Percentiles rank a stretch among this genome's conserved stretches.
These are phyloP conservation scores for Stagonosporopsis chrysanthemi DNA, from an alignment of 2,329 filamentous ascomycete species.

Conservation along the genomic window DNA sequence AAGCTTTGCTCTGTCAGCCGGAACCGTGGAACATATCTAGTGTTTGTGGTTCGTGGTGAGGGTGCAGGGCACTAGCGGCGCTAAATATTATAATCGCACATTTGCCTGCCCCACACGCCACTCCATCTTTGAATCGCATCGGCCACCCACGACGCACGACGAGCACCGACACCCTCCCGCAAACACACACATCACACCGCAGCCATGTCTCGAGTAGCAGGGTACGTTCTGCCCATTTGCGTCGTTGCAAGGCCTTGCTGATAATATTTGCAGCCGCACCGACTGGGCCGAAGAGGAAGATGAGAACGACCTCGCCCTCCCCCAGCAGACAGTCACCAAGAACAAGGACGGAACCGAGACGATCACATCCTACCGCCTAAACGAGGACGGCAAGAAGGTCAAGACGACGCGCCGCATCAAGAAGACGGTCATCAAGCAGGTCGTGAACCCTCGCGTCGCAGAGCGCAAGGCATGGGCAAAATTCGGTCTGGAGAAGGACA, in stretches of 20 bases:
- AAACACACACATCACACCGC: conserved; percentile 18
- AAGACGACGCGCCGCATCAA: conserved; percentile 97
- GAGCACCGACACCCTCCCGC: conserved; percentile 9
- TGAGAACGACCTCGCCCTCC: conserved; percentile 89
- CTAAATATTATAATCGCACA: conserved; percentile 20
- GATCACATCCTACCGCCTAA: conserved; percentile 85
- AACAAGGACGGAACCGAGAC: conserved; percentile 99
- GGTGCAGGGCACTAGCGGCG: conserved; percentile 14
- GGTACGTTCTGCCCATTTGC: conserved; percentile 30
- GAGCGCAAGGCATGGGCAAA: conserved; percentile 93
- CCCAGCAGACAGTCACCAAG: conserved; percentile 84
- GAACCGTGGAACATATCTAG: not conserved
- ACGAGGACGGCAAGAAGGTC: conserved; percentile 93
- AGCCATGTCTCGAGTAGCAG: conserved; percentile 50
- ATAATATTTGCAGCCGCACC: conserved; percentile 57
- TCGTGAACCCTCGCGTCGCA: conserved; percentile 95
- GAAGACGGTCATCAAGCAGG: conserved; percentile 87
- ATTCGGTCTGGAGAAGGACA: conserved; percentile 89
- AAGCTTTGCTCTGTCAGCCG: not conserved
- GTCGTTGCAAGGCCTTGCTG: conserved; percentile 7
- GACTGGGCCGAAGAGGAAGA: conserved; percentile 95
- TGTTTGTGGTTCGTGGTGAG: not conserved
- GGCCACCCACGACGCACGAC: conserved; percentile 10
- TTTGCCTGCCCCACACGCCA: conserved; percentile 28
- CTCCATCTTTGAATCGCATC: conserved; percentile 27